A percentile compares a stretch with the other conserved stretches of the same genome.
These are phyloP conservation scores for Pyricularia sp. DNA, from an alignment of 2,329 filamentous ascomycete species.

Conservation along the genomic window DNA sequence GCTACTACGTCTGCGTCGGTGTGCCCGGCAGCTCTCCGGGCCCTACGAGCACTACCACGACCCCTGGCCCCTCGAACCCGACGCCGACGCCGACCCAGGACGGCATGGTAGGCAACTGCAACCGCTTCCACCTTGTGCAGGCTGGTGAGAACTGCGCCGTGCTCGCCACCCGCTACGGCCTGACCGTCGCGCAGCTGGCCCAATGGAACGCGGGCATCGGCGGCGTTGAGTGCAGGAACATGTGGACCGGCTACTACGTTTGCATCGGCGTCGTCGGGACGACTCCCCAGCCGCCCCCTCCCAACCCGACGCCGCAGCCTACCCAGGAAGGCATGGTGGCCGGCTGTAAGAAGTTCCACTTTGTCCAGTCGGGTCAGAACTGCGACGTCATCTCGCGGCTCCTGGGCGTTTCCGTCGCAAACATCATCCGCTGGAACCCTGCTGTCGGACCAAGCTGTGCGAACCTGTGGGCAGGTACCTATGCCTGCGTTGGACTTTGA, in stretches of 20 bases:
- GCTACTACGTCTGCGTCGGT: constrained; percentile 4
- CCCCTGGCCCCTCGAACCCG: constrained; percentile 1
- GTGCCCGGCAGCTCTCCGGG: too few relatives aligned
- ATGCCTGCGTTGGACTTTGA: constrained; percentile 1
- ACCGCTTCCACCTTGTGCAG: constrained; percentile 4
- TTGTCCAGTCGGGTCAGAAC: constrained; percentile 5
- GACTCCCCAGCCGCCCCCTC: not conserved
- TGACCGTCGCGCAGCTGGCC: constrained; percentile 1
- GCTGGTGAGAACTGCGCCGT: constrained; percentile 3
- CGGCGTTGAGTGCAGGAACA: constrained; percentile 2
- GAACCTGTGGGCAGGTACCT: not conserved
- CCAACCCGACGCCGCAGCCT: constrained; percentile 1
- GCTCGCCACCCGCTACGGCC: not conserved
- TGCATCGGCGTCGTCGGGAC: not conserved
- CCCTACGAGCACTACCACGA: too few relatives aligned
- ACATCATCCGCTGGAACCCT: not conserved
- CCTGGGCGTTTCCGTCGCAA: not conserved
- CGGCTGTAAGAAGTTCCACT: constrained; percentile 6
- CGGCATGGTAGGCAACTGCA: constrained; percentile 6
- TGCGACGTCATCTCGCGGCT: constrained; percentile 4
- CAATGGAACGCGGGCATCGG: constrained; percentile 6
- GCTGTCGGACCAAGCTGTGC: not conserved
- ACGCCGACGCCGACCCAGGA: too few relatives aligned
- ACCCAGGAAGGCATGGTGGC: constrained; percentile 6
- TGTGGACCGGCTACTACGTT: constrained; percentile 6